Base-by-base conservation (phyloP, 371 early-diverging fungal genomes). In the Apophysomyces elegans region DNA sequence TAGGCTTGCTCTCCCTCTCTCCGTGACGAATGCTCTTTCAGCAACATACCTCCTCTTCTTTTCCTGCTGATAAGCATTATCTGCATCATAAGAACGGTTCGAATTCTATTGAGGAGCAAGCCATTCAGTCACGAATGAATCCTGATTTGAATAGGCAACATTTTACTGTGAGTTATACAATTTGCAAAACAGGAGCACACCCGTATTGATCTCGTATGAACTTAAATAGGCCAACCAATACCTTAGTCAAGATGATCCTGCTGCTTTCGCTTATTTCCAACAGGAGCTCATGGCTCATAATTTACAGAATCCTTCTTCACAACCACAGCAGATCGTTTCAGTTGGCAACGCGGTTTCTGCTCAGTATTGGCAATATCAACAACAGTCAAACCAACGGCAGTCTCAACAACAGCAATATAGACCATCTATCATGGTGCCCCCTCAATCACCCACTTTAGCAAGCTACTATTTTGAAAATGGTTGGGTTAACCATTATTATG, bases 371-470 rank as follows among this genome's bases (percentile, higher is more conserved):
- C 70, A 66, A 44, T 66, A 61, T 60, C 71, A 70, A 41, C 71
- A 69, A 26, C 61, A 58, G 18, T 11, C 11, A 0, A 41, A 41
- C 18, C 72, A 68, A 38, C 68, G 65, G 36, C 66, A 56, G 5
- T 62, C 56, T 45, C 71, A 73, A 26, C 66, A 65, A 37, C 72
- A 74, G 9, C 56, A 41, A 43, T 63, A 67, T 47, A 64, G 61
- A 11, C 84, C 84, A 9, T 75, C 80, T 26, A 79, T 82, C 21
- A 82, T 82, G 83, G 72, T 79, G 1, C 83, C 83, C 44, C 83
- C 83, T 5, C 83, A 79, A 63, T 79, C 79, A 21, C 83, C 83
- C 11, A 82, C 83, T 7, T 44, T 82, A n/a, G 78, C 83, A 5
- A 82, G 76, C 35, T 82, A 82, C 54, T 75, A 76, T 62, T 79